A percentile compares a stretch with the other conserved stretches of the same genome.
Conservation (phyloP, 805 yeast genomes). For the Blastobotrys robertii region DNA sequence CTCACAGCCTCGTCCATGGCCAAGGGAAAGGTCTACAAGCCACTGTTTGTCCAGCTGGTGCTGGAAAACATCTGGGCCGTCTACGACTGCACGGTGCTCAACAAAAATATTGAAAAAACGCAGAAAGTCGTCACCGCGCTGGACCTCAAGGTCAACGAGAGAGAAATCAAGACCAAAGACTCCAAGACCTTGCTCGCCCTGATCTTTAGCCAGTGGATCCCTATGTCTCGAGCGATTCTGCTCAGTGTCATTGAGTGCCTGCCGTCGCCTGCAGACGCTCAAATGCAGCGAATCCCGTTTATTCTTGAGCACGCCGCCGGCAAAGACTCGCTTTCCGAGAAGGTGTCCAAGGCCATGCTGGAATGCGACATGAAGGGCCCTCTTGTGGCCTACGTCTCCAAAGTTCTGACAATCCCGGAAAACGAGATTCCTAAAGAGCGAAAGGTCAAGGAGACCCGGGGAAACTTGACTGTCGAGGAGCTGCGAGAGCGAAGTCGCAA, state of each 20-base stretch:
- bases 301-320: constrained; percentile 54
- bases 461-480: constrained; percentile 10
- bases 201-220: constrained; percentile 89
- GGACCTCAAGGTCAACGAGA: constrained; percentile 54
- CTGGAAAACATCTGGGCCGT: constrained; percentile 89
- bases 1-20: constrained; percentile 45
- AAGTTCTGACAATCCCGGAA: constrained; percentile 77
- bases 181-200: constrained; percentile 49
- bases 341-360: constrained; percentile 46
- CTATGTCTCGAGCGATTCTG: constrained; percentile 77
- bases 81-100: constrained; percentile 58
- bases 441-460: constrained; percentile 12
- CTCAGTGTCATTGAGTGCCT: constrained; percentile 75
- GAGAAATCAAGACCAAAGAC: constrained; percentile 77
- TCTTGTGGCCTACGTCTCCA: constrained; percentile 72
- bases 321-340: constrained; percentile 37
- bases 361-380: constrained; percentile 62
- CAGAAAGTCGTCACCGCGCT: constrained; percentile 67
- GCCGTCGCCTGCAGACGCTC: constrained; percentile 78
- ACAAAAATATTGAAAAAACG: constrained; percentile 59
- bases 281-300: constrained; percentile 56
- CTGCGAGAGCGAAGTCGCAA: constrained; percentile 15
- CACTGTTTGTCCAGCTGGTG: constrained; percentile 78
- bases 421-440: constrained; percentile 54
- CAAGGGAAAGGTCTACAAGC: constrained; percentile 56